Conservation (phyloP, 1,284 basidiomycete genomes). For the Agroathelia rolfsii region DNA sequence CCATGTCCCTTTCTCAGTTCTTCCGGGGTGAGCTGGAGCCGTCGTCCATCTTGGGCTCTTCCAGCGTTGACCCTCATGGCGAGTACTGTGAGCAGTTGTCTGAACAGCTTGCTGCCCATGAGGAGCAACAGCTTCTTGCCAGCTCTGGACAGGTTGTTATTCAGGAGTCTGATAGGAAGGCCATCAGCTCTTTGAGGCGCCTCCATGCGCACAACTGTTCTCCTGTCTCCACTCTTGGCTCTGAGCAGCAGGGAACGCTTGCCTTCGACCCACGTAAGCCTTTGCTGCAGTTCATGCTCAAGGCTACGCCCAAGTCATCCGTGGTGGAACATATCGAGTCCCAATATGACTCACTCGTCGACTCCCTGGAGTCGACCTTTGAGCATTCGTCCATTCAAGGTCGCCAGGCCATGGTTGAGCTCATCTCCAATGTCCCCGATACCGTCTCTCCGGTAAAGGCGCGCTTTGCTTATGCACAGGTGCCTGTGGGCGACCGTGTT, state of each 20-base stretch:
- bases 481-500: constrained; percentile 45
- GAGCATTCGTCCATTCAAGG: constrained; percentile 42
- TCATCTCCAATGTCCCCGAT: constrained; percentile 56
- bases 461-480: constrained; percentile 61
- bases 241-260: constrained; percentile 13
- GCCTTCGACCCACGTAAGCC: constrained; percentile 40
- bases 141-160: constrained; percentile 29
- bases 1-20: constrained; percentile 37
- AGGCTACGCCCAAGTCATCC: constrained; percentile 51
- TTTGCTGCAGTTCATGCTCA: constrained; percentile 67
- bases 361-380: constrained; percentile 39
- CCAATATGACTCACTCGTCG: constrained; percentile 39
- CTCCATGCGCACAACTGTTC: constrained; percentile 49
- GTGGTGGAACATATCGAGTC: constrained; percentile 40
- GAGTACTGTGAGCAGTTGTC: constrained; percentile 46
- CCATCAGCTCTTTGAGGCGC: constrained; percentile 29
- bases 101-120: constrained; percentile 25
- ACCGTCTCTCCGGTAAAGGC: constrained; percentile 66
- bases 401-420: constrained; percentile 27
- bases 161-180: constrained; percentile 11
- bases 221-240: constrained; percentile 25
- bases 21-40: constrained; percentile 41
- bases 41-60: constrained; percentile 24
- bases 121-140: constrained; percentile 15
- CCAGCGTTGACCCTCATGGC: constrained; percentile 39